These are phyloP conservation scores for Voacanga thouarsii DNA, from an alignment of 257 asterid species.

Conservation along the genomic window DNA sequence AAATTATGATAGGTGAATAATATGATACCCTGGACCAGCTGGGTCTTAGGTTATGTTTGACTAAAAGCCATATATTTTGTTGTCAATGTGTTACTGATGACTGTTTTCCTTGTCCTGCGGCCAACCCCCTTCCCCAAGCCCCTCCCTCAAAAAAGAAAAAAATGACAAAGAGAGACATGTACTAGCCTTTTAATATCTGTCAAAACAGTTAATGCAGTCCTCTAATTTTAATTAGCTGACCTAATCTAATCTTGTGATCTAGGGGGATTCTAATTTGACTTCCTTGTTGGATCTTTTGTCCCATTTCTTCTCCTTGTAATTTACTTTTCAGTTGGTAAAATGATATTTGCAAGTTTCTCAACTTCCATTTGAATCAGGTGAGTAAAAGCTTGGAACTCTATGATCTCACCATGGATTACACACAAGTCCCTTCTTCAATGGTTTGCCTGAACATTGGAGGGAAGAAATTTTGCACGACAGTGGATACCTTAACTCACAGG, in stretches of 20 bases:
- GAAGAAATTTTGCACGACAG: constrained; percentile 77
- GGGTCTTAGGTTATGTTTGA: not conserved
- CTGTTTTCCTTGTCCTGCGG: not conserved
- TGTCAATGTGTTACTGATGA: not conserved
- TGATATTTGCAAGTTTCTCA: not conserved
- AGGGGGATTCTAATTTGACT: too few species aligned
- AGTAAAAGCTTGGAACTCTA: not conserved
- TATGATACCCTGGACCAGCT: not conserved
- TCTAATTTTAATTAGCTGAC: not conserved
- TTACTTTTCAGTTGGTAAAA: not conserved
- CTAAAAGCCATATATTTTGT: not conserved
- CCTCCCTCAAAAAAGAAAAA: not conserved
- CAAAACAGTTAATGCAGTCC: not conserved
- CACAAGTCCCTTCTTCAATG: constrained; percentile 38
- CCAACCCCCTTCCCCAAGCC: not conserved
- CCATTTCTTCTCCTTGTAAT: not conserved
- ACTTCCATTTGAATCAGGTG: not conserved
- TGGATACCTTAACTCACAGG: constrained; percentile 77
- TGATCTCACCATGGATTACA: constrained; percentile 22
- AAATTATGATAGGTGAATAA: not conserved
- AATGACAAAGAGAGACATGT: not conserved
- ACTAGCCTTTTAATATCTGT: not conserved
- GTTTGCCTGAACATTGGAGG: constrained; percentile 82
- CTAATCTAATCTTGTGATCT: not conserved
- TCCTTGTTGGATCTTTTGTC: not conserved